Percentiles rank a stretch among this genome's conserved stretches.
phyloP scores from a whole-genome alignment of 441 rosid species.

The Erysimum cheiri region DNA sequence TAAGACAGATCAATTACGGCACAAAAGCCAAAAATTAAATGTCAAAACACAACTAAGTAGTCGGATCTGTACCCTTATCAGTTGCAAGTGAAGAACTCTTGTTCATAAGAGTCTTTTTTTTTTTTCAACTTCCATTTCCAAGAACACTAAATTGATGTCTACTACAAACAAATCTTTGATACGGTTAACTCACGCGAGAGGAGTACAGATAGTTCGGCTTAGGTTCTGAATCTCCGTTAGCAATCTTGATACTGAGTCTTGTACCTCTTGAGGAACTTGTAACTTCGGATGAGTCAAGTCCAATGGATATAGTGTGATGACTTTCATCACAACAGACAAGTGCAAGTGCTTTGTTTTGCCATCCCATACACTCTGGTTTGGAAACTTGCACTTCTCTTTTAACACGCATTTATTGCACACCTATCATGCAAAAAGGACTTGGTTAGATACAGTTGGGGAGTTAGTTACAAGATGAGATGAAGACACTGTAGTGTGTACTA shows the following conservation, averaged over 20 bases:
- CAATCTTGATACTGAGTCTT: constrained; percentile 55
- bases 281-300: constrained; percentile 56
- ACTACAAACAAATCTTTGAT: constrained; percentile 15
- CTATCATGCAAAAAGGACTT: constrained; percentile 46
- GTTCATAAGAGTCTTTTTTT: not conserved
- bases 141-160: constrained; percentile 12
- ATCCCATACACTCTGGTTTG: constrained; percentile 58
- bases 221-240: constrained; percentile 60
- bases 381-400: constrained; percentile 69
- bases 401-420: constrained; percentile 68
- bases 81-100: not conserved
- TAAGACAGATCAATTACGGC: not conserved
- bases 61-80: constrained; percentile 1
- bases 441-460: constrained; percentile 10
- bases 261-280: constrained; percentile 60
- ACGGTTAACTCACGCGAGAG: constrained; percentile 31
- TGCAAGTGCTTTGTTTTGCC: constrained; percentile 50
- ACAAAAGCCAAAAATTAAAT: not conserved
- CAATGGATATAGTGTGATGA: constrained; percentile 58
- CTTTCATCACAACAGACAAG: constrained; percentile 64
- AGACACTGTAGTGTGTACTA: not conserved
- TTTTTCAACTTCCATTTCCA: constrained; percentile 8
- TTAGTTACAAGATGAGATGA: not conserved
- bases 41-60: not conserved
- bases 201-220: constrained; percentile 49